phyloP scores from a whole-genome alignment of 176 grass and related monocot genomes.

The Lolium perenne region DNA sequence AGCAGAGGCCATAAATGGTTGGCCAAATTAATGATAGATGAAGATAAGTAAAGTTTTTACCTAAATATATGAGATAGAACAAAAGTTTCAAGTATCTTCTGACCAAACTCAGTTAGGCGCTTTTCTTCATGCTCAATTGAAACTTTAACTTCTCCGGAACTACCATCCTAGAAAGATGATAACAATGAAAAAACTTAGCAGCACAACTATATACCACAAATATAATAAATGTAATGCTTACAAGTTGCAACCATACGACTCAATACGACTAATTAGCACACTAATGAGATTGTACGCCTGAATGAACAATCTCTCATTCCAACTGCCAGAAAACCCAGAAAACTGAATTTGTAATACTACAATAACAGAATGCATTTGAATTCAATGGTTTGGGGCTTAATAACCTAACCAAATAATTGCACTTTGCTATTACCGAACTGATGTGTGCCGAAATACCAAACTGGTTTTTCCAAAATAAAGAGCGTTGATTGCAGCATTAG shows the following conservation, averaged over 20 bases:
- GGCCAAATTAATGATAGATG: slow-evolving; percentile 28
- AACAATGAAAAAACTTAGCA: slow-evolving; percentile 36
- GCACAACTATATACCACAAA: slow-evolving; percentile 20
- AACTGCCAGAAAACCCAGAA: slow-evolving; percentile 2
- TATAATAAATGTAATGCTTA: slow-evolving; percentile 38
- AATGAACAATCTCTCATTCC: neutral
- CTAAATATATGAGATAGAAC: slow-evolving; percentile 89
- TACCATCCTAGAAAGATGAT: slow-evolving; percentile 75
- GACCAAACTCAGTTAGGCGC: slow-evolving; percentile 79
- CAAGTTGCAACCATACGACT: slow-evolving; percentile 37
- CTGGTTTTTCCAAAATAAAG: neutral
- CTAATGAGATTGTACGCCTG: neutral
- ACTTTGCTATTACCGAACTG: slow-evolving; percentile 3
- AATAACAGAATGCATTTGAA: neutral
- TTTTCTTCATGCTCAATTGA: slow-evolving; percentile 85
- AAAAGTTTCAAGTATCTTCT: slow-evolving; percentile 92
- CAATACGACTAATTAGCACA: slow-evolving; percentile 7
- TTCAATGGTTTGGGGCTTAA: neutral
- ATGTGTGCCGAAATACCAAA: neutral
- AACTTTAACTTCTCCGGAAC: slow-evolving; percentile 85
- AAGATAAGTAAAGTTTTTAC: slow-evolving; percentile 43
- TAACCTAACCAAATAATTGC: slow-evolving; percentile 11
- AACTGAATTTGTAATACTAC: neutral
- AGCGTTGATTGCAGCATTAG: neutral
- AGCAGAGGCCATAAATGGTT: neutral